Base-by-base conservation (phyloP, 768 basidiomycete species). In the Boletellus ananiceps region DNA sequence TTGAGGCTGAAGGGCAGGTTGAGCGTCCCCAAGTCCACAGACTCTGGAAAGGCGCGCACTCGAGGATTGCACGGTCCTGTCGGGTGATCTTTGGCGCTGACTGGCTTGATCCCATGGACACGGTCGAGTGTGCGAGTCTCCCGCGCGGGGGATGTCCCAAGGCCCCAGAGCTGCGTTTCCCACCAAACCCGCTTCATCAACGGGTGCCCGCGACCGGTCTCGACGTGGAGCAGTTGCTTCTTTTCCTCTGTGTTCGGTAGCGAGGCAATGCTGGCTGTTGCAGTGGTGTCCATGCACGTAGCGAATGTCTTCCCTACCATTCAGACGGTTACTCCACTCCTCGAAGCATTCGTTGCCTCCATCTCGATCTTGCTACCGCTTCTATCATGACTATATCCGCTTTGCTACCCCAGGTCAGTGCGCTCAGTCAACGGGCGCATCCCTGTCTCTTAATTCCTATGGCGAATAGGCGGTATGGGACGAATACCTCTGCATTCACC, bases 31-130 rank as follows among this genome's bases (percentile, higher is more conserved):
- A 53, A 41, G 44, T 46, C 11, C 33, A 57, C 33, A 46, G 44
- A 57, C 42, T 49, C 47, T 44, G 50, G 52, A 49, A 50, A 47
- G 25, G 57, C 19, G 78, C 89, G 66, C 55, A 98, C 95, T 97
- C 95, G 52, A 99, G 79, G 54, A 99, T 88, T 38, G 96, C 95
- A 56, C 86, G 82, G 69, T 99, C 96, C 63, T 94, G 94, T 25
- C 82, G 74, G 16, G 96, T 97, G 55, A 99, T 82, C 75, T 89
- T 96, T 41, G 91, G 92, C 31, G 76, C 68, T 33, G 88, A 89
- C 66, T 88, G 84, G 56, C 73, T 79, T 60, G 68, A 76, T 50
- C 87, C 87, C 87, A 89, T 89, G 46, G 32, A 46, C 50, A 37
- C 21, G 36, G 40, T 33, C 4, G 37, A 32, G 31, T 18, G 25